phyloP scores from a whole-genome alignment of 768 basidiomycete species.

The Stropharia rugosoannulata region DNA sequence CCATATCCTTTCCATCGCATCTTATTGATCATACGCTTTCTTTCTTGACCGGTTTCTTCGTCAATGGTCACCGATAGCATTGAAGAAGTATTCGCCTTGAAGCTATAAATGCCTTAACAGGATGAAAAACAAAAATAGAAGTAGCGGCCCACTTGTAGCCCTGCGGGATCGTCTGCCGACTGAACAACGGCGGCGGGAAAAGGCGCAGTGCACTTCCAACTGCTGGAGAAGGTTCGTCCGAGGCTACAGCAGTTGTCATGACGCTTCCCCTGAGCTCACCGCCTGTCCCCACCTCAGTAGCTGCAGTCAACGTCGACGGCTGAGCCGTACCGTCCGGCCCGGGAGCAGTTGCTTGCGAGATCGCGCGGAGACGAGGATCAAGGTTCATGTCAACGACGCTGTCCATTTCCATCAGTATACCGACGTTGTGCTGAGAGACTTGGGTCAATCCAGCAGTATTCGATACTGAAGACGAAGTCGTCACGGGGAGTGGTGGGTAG shows the following conservation, averaged over 20 bases:
- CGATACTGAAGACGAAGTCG: too few relatives aligned
- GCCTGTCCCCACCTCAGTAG: too few relatives aligned
- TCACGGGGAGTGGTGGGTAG: constrained; percentile 6
- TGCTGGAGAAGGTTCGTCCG: not conserved
- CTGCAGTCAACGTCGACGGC: too few relatives aligned
- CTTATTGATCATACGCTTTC: constrained; percentile 79
- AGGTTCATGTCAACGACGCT: constrained; percentile 35
- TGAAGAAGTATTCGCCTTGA: constrained; percentile 76
- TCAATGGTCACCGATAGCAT: constrained; percentile 64
- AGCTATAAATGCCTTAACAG: constrained; percentile 39
- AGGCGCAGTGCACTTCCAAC: constrained; percentile 36
- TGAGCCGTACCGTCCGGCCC: too few relatives aligned
- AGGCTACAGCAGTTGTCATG: constrained; percentile 2
- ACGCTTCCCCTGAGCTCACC: not conserved
- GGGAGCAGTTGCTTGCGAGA: constrained; percentile 7
- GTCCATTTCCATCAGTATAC: not conserved
- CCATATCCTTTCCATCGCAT: constrained; percentile 87
- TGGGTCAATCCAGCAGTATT: too few relatives aligned
- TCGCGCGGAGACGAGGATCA: constrained; percentile 45
- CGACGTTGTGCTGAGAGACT: not conserved
- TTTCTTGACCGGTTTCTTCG: constrained; percentile 79
- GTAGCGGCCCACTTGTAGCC: constrained; percentile 65
- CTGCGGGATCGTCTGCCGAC: constrained; percentile 75
- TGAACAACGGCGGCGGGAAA: constrained; percentile 89
- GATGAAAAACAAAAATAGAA: not conserved